Conservation (phyloP, 1,139 yeast species). For the Dujonia santamariae region DNA sequence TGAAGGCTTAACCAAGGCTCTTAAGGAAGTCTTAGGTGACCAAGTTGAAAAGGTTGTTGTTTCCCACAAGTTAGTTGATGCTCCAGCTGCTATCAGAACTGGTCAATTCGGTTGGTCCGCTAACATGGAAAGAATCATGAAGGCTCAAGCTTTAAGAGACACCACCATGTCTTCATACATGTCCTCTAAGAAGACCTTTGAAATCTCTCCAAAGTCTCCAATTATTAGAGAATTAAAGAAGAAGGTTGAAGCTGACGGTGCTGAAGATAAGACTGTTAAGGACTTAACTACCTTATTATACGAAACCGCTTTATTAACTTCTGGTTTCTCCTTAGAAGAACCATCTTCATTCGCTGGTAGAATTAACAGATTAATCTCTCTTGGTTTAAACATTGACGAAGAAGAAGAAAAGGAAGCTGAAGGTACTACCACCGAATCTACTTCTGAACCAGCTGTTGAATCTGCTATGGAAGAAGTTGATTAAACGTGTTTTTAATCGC, state of each 20-base stretch:
- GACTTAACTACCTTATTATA: conserved; percentile 93
- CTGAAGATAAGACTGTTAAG: conserved; percentile 97
- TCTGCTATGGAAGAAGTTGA: conserved; percentile 99
- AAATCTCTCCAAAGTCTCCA: conserved; percentile 95
- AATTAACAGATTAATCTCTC: conserved; percentile 96
- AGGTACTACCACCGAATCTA: conserved; percentile 46
- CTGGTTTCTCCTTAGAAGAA: conserved; percentile 98
- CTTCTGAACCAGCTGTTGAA: conserved; percentile 71
- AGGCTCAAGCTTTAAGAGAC: conserved; percentile 99
- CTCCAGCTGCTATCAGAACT: conserved; percentile 99
- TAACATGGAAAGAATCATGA: conserved; percentile 99
- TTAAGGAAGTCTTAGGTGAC: conserved; percentile 97
- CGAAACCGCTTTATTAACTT: conserved; percentile 97
- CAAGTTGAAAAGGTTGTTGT: conserved; percentile 99
- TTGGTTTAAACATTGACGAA: conserved; percentile 97
- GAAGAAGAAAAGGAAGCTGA: conserved; percentile 60
- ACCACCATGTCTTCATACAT: conserved; percentile 98
- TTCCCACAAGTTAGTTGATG: conserved; percentile 94
- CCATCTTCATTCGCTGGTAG: conserved; percentile 97
- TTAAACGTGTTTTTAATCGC: conserved; percentile 46
- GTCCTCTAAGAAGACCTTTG: conserved; percentile 99
- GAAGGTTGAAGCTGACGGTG: conserved; percentile 96
- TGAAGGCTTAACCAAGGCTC: conserved; percentile 91
- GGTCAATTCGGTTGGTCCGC: conserved; percentile 99
- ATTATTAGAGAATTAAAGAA: conserved; percentile 93